A percentile compares a stretch with the other conserved stretches of the same genome.
Evolutionary conservation across 345 rosid genomes (phyloP).

Genomic region (Eucalyptus cloeziana): DNA sequence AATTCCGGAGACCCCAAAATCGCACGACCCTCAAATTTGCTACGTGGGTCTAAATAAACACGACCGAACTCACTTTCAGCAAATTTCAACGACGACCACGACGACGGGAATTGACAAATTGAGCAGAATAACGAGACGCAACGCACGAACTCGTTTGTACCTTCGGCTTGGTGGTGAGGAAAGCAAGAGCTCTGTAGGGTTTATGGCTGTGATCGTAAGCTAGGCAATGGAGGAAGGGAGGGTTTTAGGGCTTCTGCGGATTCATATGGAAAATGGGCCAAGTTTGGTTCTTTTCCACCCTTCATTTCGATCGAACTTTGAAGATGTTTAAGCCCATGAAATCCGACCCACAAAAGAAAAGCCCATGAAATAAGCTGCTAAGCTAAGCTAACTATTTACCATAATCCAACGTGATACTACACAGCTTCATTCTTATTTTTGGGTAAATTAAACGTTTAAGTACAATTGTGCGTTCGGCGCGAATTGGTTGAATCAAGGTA

Average conservation of each 20-base stretch:
- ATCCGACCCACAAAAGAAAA: no score
- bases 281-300: not conserved
- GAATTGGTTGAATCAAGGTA: not conserved
- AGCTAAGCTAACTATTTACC: not conserved
- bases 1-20: not conserved
- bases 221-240: not conserved
- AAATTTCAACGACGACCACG: not conserved
- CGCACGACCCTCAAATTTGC: not conserved
- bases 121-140: not conserved
- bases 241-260: not conserved
- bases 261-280: not conserved
- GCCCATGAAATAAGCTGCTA: not conserved
- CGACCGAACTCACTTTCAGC: not conserved
- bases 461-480: accelerated
- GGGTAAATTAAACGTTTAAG: not conserved
- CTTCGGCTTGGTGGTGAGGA: not conserved
- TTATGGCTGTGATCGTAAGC: not conserved
- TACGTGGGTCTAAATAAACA: not conserved
- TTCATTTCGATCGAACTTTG: not conserved
- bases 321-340: not conserved
- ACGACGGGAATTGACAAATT: not conserved
- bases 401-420: not conserved
- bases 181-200: not conserved
- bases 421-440: not conserved
- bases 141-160: not conserved